Evolutionary conservation across 495 filamentous ascomycete species (phyloP), one percentile per base, ranked within the genome.

Genomic region (Penicillium desertorum): DNA sequence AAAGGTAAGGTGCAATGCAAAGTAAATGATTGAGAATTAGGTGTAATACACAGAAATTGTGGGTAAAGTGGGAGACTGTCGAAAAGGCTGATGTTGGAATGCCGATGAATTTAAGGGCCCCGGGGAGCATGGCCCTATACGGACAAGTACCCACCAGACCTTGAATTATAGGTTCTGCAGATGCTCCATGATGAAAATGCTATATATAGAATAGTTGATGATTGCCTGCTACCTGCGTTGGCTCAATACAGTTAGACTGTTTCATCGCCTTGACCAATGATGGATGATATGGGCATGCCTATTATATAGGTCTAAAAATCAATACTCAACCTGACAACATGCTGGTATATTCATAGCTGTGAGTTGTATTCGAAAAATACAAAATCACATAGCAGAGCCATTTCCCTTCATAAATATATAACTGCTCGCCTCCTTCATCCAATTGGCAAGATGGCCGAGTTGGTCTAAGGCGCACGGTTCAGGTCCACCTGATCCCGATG

Each of bases 381-480:
- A 1, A 22, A 22, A 22, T 22, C 22, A 3, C 0, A 22, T 3
- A 22, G 22, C 1, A 22, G 0, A 22, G 22, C 22, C 0, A 22
- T 22, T n/a, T 0, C 23, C 23, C 9, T 32, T 46, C 23, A 46
- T 46, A 10, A 2, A 17, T 46, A 0, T 7, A 17, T 19, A 29
- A 4, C 0, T 3, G 14, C 14, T 6, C 0, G 6, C 0, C 2
- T 34, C 22, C 11, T 37, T 1, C 42, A 54, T 36, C 17, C 23
- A 49, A 41, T 45, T 52, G 63, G 63, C 55, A 66, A 66, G 63
- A 66, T 66, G 63, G 63, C 63, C 63, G 63, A 68, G 65, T 66
- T 66, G 65, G 65, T 68, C 65, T 56, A 68, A 61, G 65, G 65
- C 65, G 65, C 57, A 60, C 56, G 64, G 64, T 67, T 67, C 59